Conservation (phyloP, 345 rosid genomes). For the Physaria fendleri region DNA sequence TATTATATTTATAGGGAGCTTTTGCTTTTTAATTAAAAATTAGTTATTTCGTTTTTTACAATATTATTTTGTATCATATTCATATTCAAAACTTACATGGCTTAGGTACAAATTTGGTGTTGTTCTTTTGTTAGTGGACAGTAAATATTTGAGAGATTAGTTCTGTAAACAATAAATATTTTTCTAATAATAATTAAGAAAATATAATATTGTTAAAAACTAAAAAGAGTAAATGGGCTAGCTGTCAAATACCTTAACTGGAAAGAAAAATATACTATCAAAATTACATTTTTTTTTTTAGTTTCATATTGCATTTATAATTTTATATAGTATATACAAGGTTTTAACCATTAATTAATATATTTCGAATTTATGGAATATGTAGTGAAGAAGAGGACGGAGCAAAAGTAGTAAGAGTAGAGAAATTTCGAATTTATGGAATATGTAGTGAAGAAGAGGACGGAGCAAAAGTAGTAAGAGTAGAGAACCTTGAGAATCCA, state of each 20-base stretch:
- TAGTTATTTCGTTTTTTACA: not conserved
- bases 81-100: constrained; percentile 6
- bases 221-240: not conserved
- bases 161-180: not conserved
- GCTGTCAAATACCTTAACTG: constrained; percentile 5
- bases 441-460: constrained; percentile 70
- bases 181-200: too few species aligned
- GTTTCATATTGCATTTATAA: not conserved
- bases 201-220: not conserved
- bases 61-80: not conserved
- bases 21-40: not conserved
- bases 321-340: not conserved
- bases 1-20: not conserved
- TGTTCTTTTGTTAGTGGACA: not conserved
- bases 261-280: not conserved
- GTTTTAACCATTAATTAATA: not conserved
- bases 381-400: constrained; percentile 80
- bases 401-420: constrained; percentile 77
- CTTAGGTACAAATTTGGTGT: constrained; percentile 2
- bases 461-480: constrained; percentile 77
- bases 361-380: too few species aligned
- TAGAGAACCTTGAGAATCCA: constrained; percentile 82
- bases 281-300: not conserved
- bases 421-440: too few species aligned
- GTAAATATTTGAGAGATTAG: not conserved